Base-by-base conservation (phyloP, 2,329 filamentous ascomycete genomes). In the Anisogramma anomala region DNA sequence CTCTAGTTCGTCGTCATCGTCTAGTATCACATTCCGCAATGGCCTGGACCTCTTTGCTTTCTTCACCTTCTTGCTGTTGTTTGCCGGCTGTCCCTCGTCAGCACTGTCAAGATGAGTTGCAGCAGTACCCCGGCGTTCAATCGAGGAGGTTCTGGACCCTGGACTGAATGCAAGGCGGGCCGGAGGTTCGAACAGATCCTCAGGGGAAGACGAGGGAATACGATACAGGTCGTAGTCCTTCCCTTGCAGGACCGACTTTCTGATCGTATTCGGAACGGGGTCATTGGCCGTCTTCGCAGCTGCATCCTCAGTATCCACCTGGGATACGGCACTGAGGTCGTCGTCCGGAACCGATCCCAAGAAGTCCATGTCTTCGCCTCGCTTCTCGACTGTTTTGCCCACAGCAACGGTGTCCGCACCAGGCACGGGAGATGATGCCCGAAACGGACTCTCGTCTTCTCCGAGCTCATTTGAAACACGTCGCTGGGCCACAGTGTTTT, bases 1-100 rank as follows among this genome's bases (percentile, higher is more conserved):
- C 3, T 39, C 31, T 15, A n/a, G 6, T 6, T 38, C 44, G 7
- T 46, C 41, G n/a, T 43, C 40, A 1, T 47, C 41, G 8, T 44
- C 38, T 11, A 40, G n/a, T 19, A 41, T 6, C 11, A 44, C 10
- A 11, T 30, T 44, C 7, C 45, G 39, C 13, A 27, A 6, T 3
- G 10, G 26, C 11, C 26, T 36, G 15, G 33, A 17, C 5, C 20
- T 13, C 36, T 26, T 39, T 11, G 18, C 27, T 20, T 10, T 39
- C 11, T 3, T 30, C 10, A 8, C 8, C 9, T 8, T 39, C 3
- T 36, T 36, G 7, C 17, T 20, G 6, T 18, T 23, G 20, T 32
- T 20, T 15, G 26, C 23, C 1, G 34, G 17, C 26, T 19, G 22
- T 2, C 7, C 22, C 13, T 10, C 27, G 14, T 31, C 22, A 9